Conservation (phyloP, 1,139 yeast genomes). For the Kluyveromyces marxianus region DNA sequence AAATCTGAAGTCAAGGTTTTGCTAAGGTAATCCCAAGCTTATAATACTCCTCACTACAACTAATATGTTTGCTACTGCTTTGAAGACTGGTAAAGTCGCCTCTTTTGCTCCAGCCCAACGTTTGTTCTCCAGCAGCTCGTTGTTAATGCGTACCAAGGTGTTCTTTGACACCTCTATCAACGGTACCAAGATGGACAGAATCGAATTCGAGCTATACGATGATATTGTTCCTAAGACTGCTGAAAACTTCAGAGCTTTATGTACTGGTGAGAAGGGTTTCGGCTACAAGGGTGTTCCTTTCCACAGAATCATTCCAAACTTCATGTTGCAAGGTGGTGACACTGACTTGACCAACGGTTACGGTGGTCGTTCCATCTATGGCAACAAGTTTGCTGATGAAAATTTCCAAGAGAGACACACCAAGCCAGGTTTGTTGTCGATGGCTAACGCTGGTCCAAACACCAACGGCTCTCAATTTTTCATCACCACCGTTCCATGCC, state of each 20-base stretch:
- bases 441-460: slow-evolving; percentile 97
- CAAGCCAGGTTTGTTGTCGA: slow-evolving; percentile 80
- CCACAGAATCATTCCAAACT: slow-evolving; percentile 91
- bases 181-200: slow-evolving; percentile 62
- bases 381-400: slow-evolving; percentile 81
- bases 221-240: slow-evolving; percentile 90
- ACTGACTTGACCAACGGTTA: slow-evolving; percentile 89
- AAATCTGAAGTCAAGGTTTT: too few species aligned
- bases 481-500: slow-evolving; percentile 83
- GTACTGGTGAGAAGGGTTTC: slow-evolving; percentile 51
- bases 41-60: not conserved
- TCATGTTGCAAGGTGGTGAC: slow-evolving; percentile 98
- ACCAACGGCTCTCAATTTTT: slow-evolving; percentile 96
- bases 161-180: slow-evolving; percentile 83
- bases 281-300: slow-evolving; percentile 80
- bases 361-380: slow-evolving; percentile 94
- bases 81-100: slow-evolving; percentile 3
- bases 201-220: slow-evolving; percentile 73
- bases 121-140: slow-evolving; percentile 21
- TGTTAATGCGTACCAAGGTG: slow-evolving; percentile 47
- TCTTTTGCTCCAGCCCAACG: slow-evolving; percentile 9
- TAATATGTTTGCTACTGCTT: slow-evolving; percentile 1
- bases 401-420: slow-evolving; percentile 75
- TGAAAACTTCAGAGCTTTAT: slow-evolving; percentile 64
- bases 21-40: too few species aligned